Evolutionary conservation across 129 eudicot species (phyloP).

Genomic region (Flaveria linearis): DNA sequence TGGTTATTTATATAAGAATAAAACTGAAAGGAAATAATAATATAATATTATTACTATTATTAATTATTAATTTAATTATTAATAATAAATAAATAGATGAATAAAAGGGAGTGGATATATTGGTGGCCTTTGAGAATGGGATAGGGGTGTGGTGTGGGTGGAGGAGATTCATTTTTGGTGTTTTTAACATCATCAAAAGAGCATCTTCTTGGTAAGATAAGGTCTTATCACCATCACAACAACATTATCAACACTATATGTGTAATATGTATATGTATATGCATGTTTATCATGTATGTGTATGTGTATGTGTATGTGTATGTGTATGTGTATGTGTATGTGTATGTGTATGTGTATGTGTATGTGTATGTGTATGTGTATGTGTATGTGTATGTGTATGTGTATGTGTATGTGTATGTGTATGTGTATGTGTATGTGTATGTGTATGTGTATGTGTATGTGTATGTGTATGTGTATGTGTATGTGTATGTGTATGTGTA

Average conservation of each 20-base stretch:
- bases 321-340: not conserved
- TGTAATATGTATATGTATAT: not conserved
- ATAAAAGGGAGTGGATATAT: not conserved
- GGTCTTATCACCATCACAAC: constrained; percentile 37
- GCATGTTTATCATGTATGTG: not conserved
- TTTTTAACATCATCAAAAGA: constrained; percentile 48
- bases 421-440: not conserved
- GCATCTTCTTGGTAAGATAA: constrained; percentile 44
- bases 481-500: no score
- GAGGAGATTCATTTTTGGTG: constrained; percentile 53
- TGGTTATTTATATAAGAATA: constrained; percentile 15
- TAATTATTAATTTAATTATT: not conserved
- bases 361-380: no score
- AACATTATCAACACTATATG: not conserved
- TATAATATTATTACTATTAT: no score
- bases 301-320: no score
- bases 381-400: not conserved
- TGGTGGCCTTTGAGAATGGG: constrained; percentile 65
- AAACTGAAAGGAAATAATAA: not conserved
- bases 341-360: not conserved
- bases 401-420: not conserved
- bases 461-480: no score
- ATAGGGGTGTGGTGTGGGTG: constrained; percentile 75
- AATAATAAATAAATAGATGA: not conserved
- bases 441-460: not conserved